Evolutionary conservation across 1,284 basidiomycete species (phyloP).

Genomic region (Ceratobasidium sp.): DNA sequence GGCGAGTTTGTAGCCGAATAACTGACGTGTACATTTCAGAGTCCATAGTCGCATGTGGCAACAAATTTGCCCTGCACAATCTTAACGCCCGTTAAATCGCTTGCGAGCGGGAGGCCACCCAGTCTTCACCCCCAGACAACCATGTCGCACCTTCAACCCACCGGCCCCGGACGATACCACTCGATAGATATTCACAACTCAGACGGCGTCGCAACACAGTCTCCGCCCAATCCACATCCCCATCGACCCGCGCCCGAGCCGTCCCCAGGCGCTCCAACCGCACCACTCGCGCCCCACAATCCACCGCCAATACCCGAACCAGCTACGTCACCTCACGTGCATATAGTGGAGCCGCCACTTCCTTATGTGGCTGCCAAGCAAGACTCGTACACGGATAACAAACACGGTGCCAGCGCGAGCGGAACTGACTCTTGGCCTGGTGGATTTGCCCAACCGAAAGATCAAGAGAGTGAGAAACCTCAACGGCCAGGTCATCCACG

Average conservation of each 20-base stretch:
- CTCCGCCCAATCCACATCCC: conserved; percentile 41
- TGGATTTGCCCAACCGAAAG: conserved; percentile 30
- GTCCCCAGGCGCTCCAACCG: conserved; percentile 18
- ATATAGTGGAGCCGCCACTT: too few relatives aligned
- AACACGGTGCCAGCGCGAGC: conserved; percentile 11
- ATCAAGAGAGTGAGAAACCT: conserved; percentile 43
- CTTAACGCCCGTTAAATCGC: too few relatives aligned
- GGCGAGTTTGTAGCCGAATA: too few relatives aligned
- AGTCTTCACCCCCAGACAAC: too few relatives aligned
- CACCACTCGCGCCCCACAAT: conserved; percentile 34
- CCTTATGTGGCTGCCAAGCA: conserved; percentile 35
- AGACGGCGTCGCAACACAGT: conserved; percentile 34
- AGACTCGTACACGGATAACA: conserved; percentile 35
- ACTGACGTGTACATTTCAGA: too few relatives aligned
- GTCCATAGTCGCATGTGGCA: too few relatives aligned
- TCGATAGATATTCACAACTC: conserved; percentile 45
- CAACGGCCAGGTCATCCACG: conserved; percentile 17
- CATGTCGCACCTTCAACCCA: conserved; percentile 24
- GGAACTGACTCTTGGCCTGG: conserved; percentile 23
- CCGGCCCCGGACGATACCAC: conserved; percentile 39
- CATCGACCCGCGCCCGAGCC: conserved; percentile 35
- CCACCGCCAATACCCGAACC: conserved; percentile 25
- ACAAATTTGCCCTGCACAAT: too few relatives aligned
- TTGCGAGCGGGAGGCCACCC: too few relatives aligned
- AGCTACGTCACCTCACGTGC: not conserved